phyloP scores from a whole-genome alignment of 1,284 basidiomycete genomes.

The Fomitopsis palustris region DNA sequence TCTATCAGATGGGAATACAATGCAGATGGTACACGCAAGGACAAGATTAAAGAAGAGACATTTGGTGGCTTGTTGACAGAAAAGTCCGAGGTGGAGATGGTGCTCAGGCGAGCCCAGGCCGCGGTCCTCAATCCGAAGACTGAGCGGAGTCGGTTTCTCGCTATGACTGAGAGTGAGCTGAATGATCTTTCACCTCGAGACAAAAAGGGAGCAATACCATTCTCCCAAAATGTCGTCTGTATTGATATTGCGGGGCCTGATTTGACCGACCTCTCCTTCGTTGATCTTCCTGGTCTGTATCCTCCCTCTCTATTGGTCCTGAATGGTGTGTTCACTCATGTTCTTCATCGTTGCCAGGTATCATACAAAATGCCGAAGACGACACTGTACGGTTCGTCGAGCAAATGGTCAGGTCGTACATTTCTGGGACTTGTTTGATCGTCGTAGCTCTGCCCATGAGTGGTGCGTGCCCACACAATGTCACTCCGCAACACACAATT shows the following conservation, averaged over 20 bases:
- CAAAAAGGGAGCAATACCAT: conserved; percentile 18
- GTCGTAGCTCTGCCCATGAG: conserved; percentile 61
- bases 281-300: conserved; percentile 40
- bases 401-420: conserved; percentile 42
- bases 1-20: conserved; percentile 27
- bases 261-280: conserved; percentile 39
- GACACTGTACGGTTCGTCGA: conserved; percentile 42
- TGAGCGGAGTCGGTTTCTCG: conserved; percentile 19
- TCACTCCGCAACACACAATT: too few species aligned
- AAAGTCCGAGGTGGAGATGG: conserved; percentile 34
- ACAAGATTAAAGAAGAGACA: conserved; percentile 26
- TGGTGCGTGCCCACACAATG: conserved; percentile 27
- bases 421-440: conserved; percentile 42
- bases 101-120: conserved; percentile 41
- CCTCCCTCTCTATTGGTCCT: too few species aligned
- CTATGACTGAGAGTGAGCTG: conserved; percentile 20
- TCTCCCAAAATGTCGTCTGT: conserved; percentile 42
- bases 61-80: conserved; percentile 35
- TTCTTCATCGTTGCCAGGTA: conserved; percentile 33
- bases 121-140: conserved; percentile 38
- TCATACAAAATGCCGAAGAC: conserved; percentile 51
- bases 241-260: conserved; percentile 42
- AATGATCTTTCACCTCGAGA: neutral
- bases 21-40: conserved; percentile 10
- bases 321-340: too few species aligned